Base-by-base conservation (phyloP, 129 eudicot genomes). In the Lactuca sativa region DNA sequence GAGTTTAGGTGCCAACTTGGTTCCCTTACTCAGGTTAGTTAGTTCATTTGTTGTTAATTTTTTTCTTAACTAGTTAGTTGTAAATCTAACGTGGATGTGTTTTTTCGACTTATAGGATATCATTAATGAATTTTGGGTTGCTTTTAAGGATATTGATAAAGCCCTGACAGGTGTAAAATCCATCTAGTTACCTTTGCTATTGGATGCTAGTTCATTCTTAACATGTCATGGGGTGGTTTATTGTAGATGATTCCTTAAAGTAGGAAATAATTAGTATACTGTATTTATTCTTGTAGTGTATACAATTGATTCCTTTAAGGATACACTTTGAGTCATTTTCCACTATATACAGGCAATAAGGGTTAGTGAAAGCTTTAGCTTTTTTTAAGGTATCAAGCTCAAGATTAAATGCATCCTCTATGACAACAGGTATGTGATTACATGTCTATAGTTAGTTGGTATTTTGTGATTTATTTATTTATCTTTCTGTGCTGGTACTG, bases 1-100 rank as follows among this genome's bases (percentile, higher is more conserved):
- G 99, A 95, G 79, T 95, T 95, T 75, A 84, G 90, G 80, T 95
- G 99, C 97, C 97, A 90, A 74, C 97, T 96, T 68, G 99, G 99
- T 67, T 88, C 99, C 63, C 97, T 95, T 52, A 87, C 97, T 70
- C 99, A 95, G 99, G 99, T 95, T 64, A 73, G 67, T 47, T 18
- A 66, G 49, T 64, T 66, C 32, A 53, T 12, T 60, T 38, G 37
- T 56, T 21, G 1, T 21, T 21, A 0, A 21, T 25, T 37, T 53
- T 63, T n/a, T 11, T 6, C 10, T 30, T 21, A 60, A 15, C 4
- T 61, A 25, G 18, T 54, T 31, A 7, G 16, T 49, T 56, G 6
- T 21, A 44, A 14, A 14, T 37, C 30, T 51, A 36, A 64, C 53
- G 5, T 60, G 53, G 7, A 4, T 17, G 9, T 34, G 55, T 9